These are phyloP conservation scores for Fusarium sterilihyphosum DNA, from an alignment of 2,329 filamentous ascomycete species.

Conservation along the genomic window DNA sequence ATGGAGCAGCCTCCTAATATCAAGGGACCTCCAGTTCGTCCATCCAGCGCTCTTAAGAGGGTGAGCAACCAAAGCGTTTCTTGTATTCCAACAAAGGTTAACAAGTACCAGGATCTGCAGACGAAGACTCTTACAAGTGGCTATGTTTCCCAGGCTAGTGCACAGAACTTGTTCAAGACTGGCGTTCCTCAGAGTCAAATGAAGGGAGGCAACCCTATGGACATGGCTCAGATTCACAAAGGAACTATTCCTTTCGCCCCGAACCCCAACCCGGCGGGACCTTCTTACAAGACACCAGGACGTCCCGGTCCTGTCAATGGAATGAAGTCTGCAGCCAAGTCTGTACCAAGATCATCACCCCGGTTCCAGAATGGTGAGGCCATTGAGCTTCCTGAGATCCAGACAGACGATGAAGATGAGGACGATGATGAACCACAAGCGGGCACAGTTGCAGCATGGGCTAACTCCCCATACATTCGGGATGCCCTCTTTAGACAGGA, in stretches of 20 bases:
- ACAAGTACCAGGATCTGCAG: slow-evolving; percentile 63
- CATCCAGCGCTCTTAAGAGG: slow-evolving; percentile 77
- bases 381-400: slow-evolving; percentile 93
- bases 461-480: slow-evolving; percentile 84
- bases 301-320: slow-evolving; percentile 57
- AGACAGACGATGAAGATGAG: slow-evolving; percentile 92
- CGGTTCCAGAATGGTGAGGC: slow-evolving; percentile 88
- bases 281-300: slow-evolving; percentile 76
- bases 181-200: slow-evolving; percentile 73
- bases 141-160: slow-evolving; percentile 66
- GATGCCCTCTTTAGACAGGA: slow-evolving; percentile 83
- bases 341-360: slow-evolving; percentile 76
- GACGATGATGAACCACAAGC: slow-evolving; percentile 71
- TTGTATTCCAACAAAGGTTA: slow-evolving; percentile 41
- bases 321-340: slow-evolving; percentile 68
- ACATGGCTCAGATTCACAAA: slow-evolving; percentile 88
- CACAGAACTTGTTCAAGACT: slow-evolving; percentile 71
- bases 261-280: slow-evolving; percentile 64
- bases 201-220: slow-evolving; percentile 75
- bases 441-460: slow-evolving; percentile 78
- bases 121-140: slow-evolving; percentile 69
- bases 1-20: slow-evolving; percentile 67
- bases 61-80: slow-evolving; percentile 55
- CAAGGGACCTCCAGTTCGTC: slow-evolving; percentile 86
- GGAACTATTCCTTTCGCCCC: slow-evolving; percentile 91